Base-by-base conservation (phyloP, 495 filamentous ascomycete species). In the Aspergillus sclerotiicarbonarius region DNA sequence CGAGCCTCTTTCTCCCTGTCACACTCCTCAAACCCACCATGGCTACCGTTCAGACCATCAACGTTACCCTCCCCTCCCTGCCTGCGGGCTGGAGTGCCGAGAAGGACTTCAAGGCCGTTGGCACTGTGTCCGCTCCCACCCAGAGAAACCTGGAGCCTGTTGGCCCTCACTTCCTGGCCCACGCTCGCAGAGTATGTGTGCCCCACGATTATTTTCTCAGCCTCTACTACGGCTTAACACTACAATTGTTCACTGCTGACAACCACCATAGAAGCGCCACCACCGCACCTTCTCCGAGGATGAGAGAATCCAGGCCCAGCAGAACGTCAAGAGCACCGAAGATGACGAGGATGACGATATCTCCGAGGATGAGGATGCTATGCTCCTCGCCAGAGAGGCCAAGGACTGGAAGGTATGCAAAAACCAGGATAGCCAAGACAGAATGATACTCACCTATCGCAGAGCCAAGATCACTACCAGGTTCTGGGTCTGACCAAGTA, bases 241-340 rank as follows among this genome's bases (percentile, higher is more conserved):
- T 50, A 25, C 25, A 25, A 25, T 25, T 25, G 25, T 25, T 18
- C 33, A 31, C 51, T 19, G 18, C 64, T 75, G 69, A 71, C 58
- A 67, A 61, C 47, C 54, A 2, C 12, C 62, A 61, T 64, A 88
- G 84, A 88, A 87, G 74, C 91, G 93, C 59, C 94, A 98, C 78
- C 85, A 92, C 77, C 91, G 94, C 64, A 98, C 94, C 54, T 98
- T 98, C 79, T 96, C 91, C 66, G 94, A 98, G 74, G 94, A 98
- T 78, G 94, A 98, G 71, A 87, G 92, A 52, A 93, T 98, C 67
- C 91, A 97, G 74, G 94, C 94, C 29, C 88, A 93, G 76, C 84
- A 93, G 69, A 92, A 87, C 59, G 92, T 91, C 66, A 94, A 94
- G 84, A 96, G 94, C 75, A 87, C 94, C 50, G 94, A 98, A 74